Conservation (phyloP, 208 protist species). For the Leishmania braziliensis region DNA sequence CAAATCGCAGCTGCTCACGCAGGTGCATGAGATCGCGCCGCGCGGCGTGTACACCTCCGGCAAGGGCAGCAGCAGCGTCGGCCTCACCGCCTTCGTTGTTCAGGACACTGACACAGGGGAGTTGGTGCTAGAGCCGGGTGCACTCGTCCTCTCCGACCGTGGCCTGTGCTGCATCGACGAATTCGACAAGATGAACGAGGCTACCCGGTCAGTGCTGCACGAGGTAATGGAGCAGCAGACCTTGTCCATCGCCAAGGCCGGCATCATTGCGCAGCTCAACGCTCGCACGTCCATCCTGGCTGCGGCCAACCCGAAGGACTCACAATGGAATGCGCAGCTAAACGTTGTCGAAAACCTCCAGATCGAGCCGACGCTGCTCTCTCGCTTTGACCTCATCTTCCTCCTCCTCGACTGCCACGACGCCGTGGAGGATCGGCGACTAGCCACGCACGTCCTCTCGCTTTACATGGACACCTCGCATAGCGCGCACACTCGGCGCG, state of each 20-base stretch:
- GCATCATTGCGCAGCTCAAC: constrained; percentile 99
- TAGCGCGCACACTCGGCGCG: constrained; percentile 12
- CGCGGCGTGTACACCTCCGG: constrained; percentile 99
- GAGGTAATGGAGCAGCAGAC: constrained; percentile 99
- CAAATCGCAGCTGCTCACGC: constrained; percentile 99
- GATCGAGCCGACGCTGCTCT: constrained; percentile 98
- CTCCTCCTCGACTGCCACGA: constrained; percentile 97
- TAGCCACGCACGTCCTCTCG: constrained; percentile 97
- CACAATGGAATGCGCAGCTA: constrained; percentile 95
- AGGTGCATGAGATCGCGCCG: constrained; percentile 98
- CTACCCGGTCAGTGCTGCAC: constrained; percentile 98
- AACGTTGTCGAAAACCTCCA: constrained; percentile 99
- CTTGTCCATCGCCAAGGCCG: constrained; percentile 99
- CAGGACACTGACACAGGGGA: constrained; percentile 97
- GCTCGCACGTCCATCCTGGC: constrained; percentile 99
- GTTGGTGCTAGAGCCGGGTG: constrained; percentile 98
- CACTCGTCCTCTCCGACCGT: constrained; percentile 97
- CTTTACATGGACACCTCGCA: constrained; percentile 93
- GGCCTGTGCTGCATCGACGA: constrained; percentile 99
- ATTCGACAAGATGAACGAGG: constrained; percentile 99
- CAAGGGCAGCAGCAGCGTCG: constrained; percentile 98
- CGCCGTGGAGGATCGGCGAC: constrained; percentile 86
- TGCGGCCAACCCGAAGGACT: constrained; percentile 99
- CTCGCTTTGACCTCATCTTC: constrained; percentile 98
- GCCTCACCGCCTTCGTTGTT: constrained; percentile 99